Evolutionary conservation across 2,329 filamentous ascomycete genomes (phyloP).

Genomic region (Botrytis porri): DNA sequence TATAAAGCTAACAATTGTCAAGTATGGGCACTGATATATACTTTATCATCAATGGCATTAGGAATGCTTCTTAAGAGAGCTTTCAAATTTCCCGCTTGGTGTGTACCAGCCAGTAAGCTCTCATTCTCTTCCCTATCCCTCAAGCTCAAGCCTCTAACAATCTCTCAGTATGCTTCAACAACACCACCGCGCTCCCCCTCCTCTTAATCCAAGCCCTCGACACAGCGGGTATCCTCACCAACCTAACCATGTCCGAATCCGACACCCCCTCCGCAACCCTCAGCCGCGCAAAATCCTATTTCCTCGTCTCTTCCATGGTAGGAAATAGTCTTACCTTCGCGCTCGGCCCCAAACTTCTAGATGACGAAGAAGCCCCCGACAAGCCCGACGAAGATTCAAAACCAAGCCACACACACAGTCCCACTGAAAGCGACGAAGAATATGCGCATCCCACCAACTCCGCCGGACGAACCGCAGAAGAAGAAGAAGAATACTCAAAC

Average conservation of each 20-base stretch:
- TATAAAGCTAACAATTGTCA: neutral
- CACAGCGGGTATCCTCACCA: constrained; percentile 50
- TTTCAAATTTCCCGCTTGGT: constrained; percentile 46
- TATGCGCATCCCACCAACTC: constrained; percentile 27
- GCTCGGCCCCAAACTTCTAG: constrained; percentile 57
- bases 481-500: constrained; percentile 30
- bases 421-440: constrained; percentile 31
- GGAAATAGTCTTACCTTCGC: constrained; percentile 63
- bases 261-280: constrained; percentile 49
- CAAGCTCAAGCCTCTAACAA: too few relatives aligned
- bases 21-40: constrained; percentile 44
- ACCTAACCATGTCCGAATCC: constrained; percentile 43
- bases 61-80: constrained; percentile 41
- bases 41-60: constrained; percentile 43
- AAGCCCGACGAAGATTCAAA: constrained; percentile 29
- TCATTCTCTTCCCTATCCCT: too few relatives aligned
- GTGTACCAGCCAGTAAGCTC: constrained; percentile 44
- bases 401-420: neutral
- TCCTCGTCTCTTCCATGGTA: constrained; percentile 58
- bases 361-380: constrained; percentile 42
- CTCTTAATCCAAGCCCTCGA: constrained; percentile 43
- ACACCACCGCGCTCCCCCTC: constrained; percentile 47
- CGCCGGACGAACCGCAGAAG: constrained; percentile 31
- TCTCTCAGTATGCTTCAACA: constrained; percentile 40
- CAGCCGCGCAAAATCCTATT: constrained; percentile 61